Evolutionary conservation across 2,329 filamentous ascomycete genomes (phyloP), one percentile per base, ranked within the genome.

Genomic region (Fusarium hainanense): DNA sequence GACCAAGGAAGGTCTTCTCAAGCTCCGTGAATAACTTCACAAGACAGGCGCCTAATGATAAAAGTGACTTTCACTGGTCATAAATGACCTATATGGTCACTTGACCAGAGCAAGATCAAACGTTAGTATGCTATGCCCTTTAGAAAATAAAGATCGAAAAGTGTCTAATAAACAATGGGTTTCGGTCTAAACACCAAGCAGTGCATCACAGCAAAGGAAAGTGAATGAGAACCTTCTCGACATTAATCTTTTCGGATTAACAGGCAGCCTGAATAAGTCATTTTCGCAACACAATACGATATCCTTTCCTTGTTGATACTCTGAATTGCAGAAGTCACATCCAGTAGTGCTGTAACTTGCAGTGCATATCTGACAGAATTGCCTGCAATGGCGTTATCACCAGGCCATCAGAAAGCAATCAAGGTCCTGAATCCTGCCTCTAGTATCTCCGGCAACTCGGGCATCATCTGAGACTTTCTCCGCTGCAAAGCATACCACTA

Each of bases 241-340:
- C 20, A 12, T 49, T 16, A 8, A 40, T n/a, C 34, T n/a, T 47
- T 13, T 4, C 7, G 14, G 25, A 28, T 13, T 27, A 16, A 47
- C 25, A 25, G 5, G 0, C 4, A 9, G 6, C 7, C 7, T 28
- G 16, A 20, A 9, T 20, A 43, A 23, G 4, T n/a, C 9, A 12
- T 28, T 30, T 2, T 16, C 8, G 23, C 12, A n/a, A 7, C 23
- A 20, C 14, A 51, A 51, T 23, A 12, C 7, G 9, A 2, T 6
- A 37, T 37, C 20, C 7, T 9, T 28, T 42, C n/a, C 30, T 44
- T 18, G 46, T 56, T 63, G 42, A 43, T 49, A 40, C 13, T 4
- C 37, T 27, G 28, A 68, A 54, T 21, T 42, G 60, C 56, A 42
- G 54, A 34, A 68, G 44, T 42, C 37, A 61, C 61, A 14, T 49